These are phyloP conservation scores for Rhodomyrtus tomentosa DNA, from an alignment of 345 rosid species.

Conservation along the genomic window DNA sequence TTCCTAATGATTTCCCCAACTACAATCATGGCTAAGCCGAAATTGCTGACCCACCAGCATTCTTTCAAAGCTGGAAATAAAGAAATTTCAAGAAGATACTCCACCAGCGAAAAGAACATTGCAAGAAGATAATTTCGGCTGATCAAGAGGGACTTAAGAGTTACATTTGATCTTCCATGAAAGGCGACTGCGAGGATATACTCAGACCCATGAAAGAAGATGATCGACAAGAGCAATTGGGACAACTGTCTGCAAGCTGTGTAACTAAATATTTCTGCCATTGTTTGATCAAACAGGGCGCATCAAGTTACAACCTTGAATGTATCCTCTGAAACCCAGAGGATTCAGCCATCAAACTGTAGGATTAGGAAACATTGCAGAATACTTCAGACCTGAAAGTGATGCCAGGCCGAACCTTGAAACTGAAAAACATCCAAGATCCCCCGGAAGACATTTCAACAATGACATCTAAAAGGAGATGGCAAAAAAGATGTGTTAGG, in stretches of 20 bases:
- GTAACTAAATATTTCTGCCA: conserved; percentile 23
- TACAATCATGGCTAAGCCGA: conserved; percentile 23
- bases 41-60: conserved; percentile 30
- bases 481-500: background rate
- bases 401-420: background rate
- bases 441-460: background rate
- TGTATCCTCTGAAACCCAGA: background rate
- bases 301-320: background rate
- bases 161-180: conserved; percentile 30
- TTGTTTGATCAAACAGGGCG: background rate
- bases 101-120: conserved; percentile 25
- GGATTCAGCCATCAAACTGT: background rate
- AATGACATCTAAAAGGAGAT: background rate
- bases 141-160: conserved; percentile 24
- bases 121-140: conserved; percentile 28
- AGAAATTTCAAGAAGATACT: conserved; percentile 22
- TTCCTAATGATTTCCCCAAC: conserved; percentile 29
- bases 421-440: background rate
- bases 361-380: background rate
- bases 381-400: background rate
- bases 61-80: conserved; percentile 31
- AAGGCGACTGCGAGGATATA: conserved; percentile 17
- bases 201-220: conserved; percentile 38
- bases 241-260: conserved; percentile 29
- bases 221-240: conserved; percentile 19